Evolutionary conservation across 192 early-diverging fungal species (phyloP).

Genomic region (Chytriomyces confervae): DNA sequence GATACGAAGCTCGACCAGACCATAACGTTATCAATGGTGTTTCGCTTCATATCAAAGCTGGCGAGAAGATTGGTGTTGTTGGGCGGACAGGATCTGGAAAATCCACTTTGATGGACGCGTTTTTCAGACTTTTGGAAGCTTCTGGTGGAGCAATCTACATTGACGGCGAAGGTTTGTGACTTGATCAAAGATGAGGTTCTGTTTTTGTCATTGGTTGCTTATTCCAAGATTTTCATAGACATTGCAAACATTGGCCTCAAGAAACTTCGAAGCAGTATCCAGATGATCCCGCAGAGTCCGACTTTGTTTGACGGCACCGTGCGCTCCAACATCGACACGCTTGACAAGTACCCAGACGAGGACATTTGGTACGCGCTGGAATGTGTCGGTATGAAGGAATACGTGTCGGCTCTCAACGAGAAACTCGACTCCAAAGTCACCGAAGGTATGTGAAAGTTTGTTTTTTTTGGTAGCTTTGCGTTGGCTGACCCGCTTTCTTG

Average conservation of each 20-base stretch:
- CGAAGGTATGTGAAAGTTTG: constrained; percentile 50
- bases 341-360: constrained; percentile 63
- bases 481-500: too few relatives aligned
- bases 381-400: constrained; percentile 49
- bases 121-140: constrained; percentile 75
- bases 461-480: background rate
- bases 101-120: constrained; percentile 63
- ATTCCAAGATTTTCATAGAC: constrained; percentile 14
- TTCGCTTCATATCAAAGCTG: constrained; percentile 67
- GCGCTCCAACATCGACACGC: constrained; percentile 75
- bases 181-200: constrained; percentile 38
- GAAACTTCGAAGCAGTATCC: constrained; percentile 57
- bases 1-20: constrained; percentile 58
- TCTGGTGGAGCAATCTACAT: constrained; percentile 57
- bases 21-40: constrained; percentile 71
- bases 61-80: constrained; percentile 82
- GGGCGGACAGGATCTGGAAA: constrained; percentile 85
- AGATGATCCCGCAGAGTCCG: constrained; percentile 67
- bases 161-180: constrained; percentile 57
- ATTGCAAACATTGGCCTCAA: constrained; percentile 64
- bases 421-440: constrained; percentile 69
- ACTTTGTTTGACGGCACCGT: constrained; percentile 62
- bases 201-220: background rate
- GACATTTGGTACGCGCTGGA: constrained; percentile 67
- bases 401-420: constrained; percentile 33